Percentiles rank a stretch among this genome's conserved stretches.
phyloP scores from a whole-genome alignment of 2,329 filamentous ascomycete genomes.

The Rhynchosporium secalis region DNA sequence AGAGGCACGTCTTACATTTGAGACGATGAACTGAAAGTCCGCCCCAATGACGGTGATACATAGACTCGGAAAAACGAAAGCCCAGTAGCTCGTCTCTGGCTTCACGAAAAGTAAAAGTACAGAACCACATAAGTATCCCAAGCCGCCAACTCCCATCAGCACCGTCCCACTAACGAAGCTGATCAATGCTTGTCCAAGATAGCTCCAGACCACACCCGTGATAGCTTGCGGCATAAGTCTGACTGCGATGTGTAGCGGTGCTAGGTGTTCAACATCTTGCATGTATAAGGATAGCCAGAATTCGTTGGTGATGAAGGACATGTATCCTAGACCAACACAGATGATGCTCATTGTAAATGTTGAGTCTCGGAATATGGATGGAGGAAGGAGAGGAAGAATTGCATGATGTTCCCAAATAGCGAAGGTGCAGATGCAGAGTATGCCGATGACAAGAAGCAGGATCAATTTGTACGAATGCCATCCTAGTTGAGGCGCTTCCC shows the following conservation, averaged over 20 bases:
- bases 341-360: conserved; percentile 60
- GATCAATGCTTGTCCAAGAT: conserved; percentile 61
- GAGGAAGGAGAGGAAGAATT: conserved; percentile 52
- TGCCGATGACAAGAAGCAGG: conserved; percentile 59
- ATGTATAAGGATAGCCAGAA: conserved; percentile 69
- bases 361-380: conserved; percentile 57
- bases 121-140: conserved; percentile 44
- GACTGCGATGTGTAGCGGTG: conserved; percentile 49
- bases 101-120: conserved; percentile 59
- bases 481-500: conserved; percentile 49
- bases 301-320: conserved; percentile 58
- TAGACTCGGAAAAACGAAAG: conserved; percentile 61
- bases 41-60: conserved; percentile 63
- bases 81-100: conserved; percentile 61
- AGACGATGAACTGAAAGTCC: conserved; percentile 70
- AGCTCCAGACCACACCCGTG: conserved; percentile 61
- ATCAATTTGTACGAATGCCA: conserved; percentile 65
- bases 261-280: conserved; percentile 55
- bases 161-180: conserved; percentile 65
- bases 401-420: conserved; percentile 61
- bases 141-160: conserved; percentile 52
- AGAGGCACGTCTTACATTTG: conserved; percentile 52
- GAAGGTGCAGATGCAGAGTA: conserved; percentile 56
- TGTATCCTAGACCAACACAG: conserved; percentile 56
- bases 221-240: conserved; percentile 66